Conservation (phyloP, 768 basidiomycete species). For the Megacollybia marginata region DNA sequence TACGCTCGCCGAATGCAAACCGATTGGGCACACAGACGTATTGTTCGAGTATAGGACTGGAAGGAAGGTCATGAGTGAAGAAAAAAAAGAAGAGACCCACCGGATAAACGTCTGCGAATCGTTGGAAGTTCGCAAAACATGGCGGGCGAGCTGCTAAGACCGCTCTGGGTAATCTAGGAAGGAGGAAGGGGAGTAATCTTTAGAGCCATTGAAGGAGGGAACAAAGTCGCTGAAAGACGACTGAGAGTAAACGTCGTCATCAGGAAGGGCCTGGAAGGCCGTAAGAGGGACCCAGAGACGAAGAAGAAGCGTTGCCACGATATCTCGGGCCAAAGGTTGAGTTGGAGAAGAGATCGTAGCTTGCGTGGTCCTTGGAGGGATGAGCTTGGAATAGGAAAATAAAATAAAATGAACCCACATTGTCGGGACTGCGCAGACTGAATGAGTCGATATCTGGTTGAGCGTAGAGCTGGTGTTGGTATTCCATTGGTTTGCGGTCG, state of each 20-base stretch:
- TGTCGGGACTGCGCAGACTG: slow-evolving; percentile 34
- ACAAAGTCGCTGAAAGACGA: too few species aligned
- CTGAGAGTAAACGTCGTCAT: too few species aligned
- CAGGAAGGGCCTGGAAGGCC: too few species aligned
- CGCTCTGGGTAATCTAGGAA: slow-evolving; percentile 58
- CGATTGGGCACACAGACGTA: slow-evolving; percentile 82
- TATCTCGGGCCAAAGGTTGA: too few species aligned
- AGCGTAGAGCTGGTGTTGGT: too few species aligned
- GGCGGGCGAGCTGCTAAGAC: too few species aligned
- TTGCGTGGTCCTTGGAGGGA: slow-evolving; percentile 26
- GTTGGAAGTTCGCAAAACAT: too few species aligned
- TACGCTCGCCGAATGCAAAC: slow-evolving; percentile 86
- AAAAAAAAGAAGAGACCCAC: slow-evolving; percentile 27
- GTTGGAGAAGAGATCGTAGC: too few species aligned
- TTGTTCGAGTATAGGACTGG: slow-evolving; percentile 36
- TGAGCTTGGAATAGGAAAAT: not conserved
- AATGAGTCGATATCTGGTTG: slow-evolving; percentile 51
- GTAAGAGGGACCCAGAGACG: too few species aligned
- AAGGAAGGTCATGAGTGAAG: not conserved
- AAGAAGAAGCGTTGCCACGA: too few species aligned
- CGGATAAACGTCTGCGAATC: slow-evolving; percentile 79
- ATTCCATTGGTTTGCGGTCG: slow-evolving; percentile 46
- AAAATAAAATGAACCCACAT: slow-evolving; percentile 19
- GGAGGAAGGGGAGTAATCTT: slow-evolving; percentile 49
- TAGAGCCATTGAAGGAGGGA: slow-evolving; percentile 53